phyloP scores from a whole-genome alignment of 1,139 yeast genomes.

The Pichia sp. region DNA sequence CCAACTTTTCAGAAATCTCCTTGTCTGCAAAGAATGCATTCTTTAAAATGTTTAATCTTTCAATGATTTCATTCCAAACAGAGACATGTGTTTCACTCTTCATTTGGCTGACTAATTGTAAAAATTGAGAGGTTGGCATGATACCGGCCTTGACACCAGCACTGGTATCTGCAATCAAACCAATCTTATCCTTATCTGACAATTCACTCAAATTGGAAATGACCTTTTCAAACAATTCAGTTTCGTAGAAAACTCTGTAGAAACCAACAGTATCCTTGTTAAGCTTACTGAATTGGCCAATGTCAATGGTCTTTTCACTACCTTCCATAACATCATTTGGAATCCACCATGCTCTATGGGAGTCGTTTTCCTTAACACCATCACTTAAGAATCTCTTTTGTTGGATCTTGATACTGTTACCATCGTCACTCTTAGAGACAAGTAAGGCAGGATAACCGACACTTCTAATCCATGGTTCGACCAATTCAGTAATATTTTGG shows the following conservation, averaged over 20 bases:
- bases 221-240: constrained; percentile 45
- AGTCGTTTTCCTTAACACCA: constrained; percentile 44
- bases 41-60: constrained; percentile 42
- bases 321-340: constrained; percentile 43
- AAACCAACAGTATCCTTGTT: constrained; percentile 65
- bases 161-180: constrained; percentile 61
- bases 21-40: constrained; percentile 50
- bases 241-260: constrained; percentile 65
- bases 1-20: constrained; percentile 38
- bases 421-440: constrained; percentile 32
- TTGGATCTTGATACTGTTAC: constrained; percentile 37
- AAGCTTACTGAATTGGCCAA: constrained; percentile 47
- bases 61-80: constrained; percentile 65
- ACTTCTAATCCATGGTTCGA: constrained; percentile 53
- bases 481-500: constrained; percentile 43
- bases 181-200: constrained; percentile 61
- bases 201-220: constrained; percentile 43
- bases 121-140: constrained; percentile 47
- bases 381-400: constrained; percentile 58
- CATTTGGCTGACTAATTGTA: constrained; percentile 44
- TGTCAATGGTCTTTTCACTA: constrained; percentile 19
- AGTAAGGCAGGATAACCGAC: constrained; percentile 52
- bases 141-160: constrained; percentile 64
- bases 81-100: constrained; percentile 47
- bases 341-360: constrained; percentile 58